Evolutionary conservation across 306 rosid genomes (phyloP), one percentile per base, ranked within the genome.

Genomic region (Vigna mungo): DNA sequence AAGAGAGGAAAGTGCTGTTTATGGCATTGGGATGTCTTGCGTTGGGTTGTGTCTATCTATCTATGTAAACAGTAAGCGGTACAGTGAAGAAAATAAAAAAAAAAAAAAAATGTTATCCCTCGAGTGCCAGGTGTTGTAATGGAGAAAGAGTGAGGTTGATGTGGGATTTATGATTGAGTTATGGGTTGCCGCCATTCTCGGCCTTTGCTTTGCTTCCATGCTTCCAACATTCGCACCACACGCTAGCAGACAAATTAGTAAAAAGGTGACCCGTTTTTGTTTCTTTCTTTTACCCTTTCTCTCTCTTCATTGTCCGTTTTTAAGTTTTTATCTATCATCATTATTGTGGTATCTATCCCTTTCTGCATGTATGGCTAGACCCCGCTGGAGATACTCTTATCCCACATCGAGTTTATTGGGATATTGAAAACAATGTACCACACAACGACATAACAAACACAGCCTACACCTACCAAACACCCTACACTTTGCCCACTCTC

Each of bases 171-270:
- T 75, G 75, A 81, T 59, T 74, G 84, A 74, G 80, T 74, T 62
- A 83, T 83, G 93, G 91, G 88, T 88, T 88, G 92, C 96, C 96
- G 96, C 91, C 88, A 87, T 81, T 85, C 85, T 84, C 71, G 84
- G 72, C 87, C 93, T 88, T 82, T 88, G 89, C 72, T 84, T 83
- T 90, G 96, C 96, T 76, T 87, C 96, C 96, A 87, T 92, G 80
- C 90, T 88, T 88, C 93, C 93, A 90, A 92, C 96, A 92, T 92
- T 92, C 93, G 92, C 93, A 90, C 89, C 86, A 66, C 66, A 48
- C 86, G 86, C 88, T 85, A 86, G 8, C 48, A 32, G 92, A 86
- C 92, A 90, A 87, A 85, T 9, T 56, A 75, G 76, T 58, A 66
- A 62, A 81, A 83, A 78, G 54, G 18, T 44, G 21, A 76, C 69